phyloP scores from a whole-genome alignment of 169 alveolate genomes.

The Toxoplasma gondii region DNA sequence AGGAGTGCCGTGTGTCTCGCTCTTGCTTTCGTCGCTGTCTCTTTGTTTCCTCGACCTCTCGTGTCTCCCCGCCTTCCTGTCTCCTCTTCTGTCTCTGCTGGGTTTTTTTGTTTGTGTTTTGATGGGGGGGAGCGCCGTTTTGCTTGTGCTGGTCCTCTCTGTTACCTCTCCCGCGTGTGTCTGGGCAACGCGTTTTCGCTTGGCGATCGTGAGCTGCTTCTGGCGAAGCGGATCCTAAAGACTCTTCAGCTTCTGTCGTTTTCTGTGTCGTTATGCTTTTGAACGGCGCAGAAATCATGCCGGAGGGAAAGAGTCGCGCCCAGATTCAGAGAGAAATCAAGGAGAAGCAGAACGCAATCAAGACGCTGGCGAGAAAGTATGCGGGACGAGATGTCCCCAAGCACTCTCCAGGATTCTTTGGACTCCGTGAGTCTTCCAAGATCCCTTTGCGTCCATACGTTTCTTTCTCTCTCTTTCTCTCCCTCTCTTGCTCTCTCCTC shows the following conservation, averaged over 20 bases:
- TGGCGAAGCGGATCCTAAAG: too few species aligned
- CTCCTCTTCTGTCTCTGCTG: too few species aligned
- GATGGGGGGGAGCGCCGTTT: neutral
- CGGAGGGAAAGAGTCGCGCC: slow-evolving; percentile 74
- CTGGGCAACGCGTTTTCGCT: too few species aligned
- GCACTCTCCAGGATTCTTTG: slow-evolving; percentile 47
- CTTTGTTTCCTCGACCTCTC: neutral
- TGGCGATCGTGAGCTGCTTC: too few species aligned
- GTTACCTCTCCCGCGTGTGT: neutral
- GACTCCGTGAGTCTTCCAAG: slow-evolving; percentile 33
- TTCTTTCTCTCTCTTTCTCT: neutral
- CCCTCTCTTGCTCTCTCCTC: neutral
- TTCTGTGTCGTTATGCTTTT: neutral
- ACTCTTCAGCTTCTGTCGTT: neutral
- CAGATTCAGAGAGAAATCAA: slow-evolving; percentile 81
- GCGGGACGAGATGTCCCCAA: slow-evolving; percentile 18
- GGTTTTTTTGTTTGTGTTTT: neutral
- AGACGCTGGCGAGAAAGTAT: slow-evolving; percentile 43
- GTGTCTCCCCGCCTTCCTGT: neutral
- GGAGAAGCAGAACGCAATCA: slow-evolving; percentile 75
- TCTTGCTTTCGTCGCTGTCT: neutral
- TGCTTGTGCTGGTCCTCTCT: neutral
- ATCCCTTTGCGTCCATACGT: neutral
- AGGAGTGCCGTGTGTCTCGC: neutral
- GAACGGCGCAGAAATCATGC: slow-evolving; percentile 70